A percentile compares a stretch with the other conserved stretches of the same genome.
phyloP scores from a whole-genome alignment of 1,139 yeast genomes.

The Tardiomyces digboiensis region DNA sequence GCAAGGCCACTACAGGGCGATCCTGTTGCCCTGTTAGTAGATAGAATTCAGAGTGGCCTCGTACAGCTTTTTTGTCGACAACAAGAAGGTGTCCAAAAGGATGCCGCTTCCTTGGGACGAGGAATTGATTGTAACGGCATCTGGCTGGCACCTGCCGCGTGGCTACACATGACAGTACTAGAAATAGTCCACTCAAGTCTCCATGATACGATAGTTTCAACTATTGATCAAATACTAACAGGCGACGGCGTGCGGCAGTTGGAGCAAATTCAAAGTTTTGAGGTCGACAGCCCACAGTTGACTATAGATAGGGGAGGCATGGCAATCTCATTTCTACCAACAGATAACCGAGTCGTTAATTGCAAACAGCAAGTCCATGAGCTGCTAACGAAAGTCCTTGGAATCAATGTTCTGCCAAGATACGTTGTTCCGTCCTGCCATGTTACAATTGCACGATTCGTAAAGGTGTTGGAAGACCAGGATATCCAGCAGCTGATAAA shows the following conservation, averaged over 20 bases:
- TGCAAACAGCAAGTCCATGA: slow-evolving; percentile 10
- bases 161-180: slow-evolving; percentile 16
- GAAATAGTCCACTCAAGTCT: slow-evolving; percentile 17
- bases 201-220: slow-evolving; percentile 2
- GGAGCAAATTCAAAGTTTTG: background rate
- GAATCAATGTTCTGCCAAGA: slow-evolving; percentile 11
- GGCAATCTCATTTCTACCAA: slow-evolving; percentile 17
- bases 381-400: slow-evolving; percentile 5
- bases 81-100: too few relatives aligned
- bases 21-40: background rate
- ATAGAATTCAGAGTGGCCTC: background rate
- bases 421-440: slow-evolving; percentile 19
- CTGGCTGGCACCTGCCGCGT: slow-evolving; percentile 17
- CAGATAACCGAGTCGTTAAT: slow-evolving; percentile 12
- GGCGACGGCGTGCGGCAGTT: slow-evolving; percentile 10
- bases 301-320: slow-evolving; percentile 16
- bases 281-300: slow-evolving; percentile 9
- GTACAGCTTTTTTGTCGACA: background rate
- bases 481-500: slow-evolving; percentile 9
- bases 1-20: background rate
- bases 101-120: background rate
- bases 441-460: slow-evolving; percentile 18
- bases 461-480: slow-evolving; percentile 8
- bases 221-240: slow-evolving; percentile 5
- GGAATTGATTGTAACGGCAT: background rate